Conservation (phyloP, 257 asterid genomes). For the Capsicum pubescens region DNA sequence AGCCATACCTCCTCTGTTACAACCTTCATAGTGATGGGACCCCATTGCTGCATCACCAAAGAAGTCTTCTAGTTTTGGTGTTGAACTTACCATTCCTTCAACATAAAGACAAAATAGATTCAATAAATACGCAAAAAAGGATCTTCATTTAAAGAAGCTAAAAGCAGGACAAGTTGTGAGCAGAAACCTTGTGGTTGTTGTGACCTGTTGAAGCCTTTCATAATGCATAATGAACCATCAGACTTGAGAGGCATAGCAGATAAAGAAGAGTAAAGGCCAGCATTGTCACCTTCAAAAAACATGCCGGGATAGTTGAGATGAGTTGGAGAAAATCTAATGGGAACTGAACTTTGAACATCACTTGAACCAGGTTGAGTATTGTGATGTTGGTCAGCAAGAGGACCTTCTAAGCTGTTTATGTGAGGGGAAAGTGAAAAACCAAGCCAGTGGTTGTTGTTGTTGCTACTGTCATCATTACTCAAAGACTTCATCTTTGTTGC, state of each 20-base stretch:
- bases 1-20: slow-evolving; percentile 63
- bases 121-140: slow-evolving; percentile 19
- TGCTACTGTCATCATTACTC: slow-evolving; percentile 53
- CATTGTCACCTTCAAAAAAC: slow-evolving; percentile 62
- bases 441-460: slow-evolving; percentile 60
- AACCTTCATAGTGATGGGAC: slow-evolving; percentile 62
- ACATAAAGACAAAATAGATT: slow-evolving; percentile 26
- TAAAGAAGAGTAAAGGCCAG: slow-evolving; percentile 56
- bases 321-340: slow-evolving; percentile 44
- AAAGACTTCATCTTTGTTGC: slow-evolving; percentile 47
- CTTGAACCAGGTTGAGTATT: slow-evolving; percentile 47
- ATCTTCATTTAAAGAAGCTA: background rate
- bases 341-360: slow-evolving; percentile 44
- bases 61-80: slow-evolving; percentile 88
- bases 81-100: slow-evolving; percentile 55
- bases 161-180: background rate
- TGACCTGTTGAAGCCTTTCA: slow-evolving; percentile 81
- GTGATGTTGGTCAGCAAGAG: slow-evolving; percentile 41
- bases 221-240: slow-evolving; percentile 86
- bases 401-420: slow-evolving; percentile 57
- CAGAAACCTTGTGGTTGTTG: slow-evolving; percentile 67
- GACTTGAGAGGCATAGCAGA: slow-evolving; percentile 88
- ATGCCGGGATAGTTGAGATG: slow-evolving; percentile 49
- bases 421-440: slow-evolving; percentile 87
- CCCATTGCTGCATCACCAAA: slow-evolving; percentile 77